Evolutionary conservation across 495 filamentous ascomycete genomes (phyloP).

Genomic region (Pyrenopolyporus hunteri): DNA sequence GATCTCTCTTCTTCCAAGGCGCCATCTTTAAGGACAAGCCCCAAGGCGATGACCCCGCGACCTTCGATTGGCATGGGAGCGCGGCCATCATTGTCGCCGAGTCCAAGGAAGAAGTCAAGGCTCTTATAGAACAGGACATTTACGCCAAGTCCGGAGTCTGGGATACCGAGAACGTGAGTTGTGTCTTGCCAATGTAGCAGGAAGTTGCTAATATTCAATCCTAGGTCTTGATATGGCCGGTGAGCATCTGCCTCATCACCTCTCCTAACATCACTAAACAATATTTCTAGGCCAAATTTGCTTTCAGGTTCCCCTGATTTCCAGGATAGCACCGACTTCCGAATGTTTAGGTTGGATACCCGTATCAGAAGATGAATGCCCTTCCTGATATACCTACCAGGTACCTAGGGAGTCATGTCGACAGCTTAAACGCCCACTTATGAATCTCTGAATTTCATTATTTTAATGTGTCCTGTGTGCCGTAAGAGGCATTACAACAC

Average conservation of each 20-base stretch:
- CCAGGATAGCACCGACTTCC: no score
- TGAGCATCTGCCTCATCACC: constrained; percentile 18
- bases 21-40: constrained; percentile 73
- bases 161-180: constrained; percentile 75
- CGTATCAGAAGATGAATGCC: background rate
- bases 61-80: constrained; percentile 71
- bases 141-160: constrained; percentile 76
- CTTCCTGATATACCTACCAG: constrained; percentile 8
- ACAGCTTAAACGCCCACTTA: constrained; percentile 1
- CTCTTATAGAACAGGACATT: constrained; percentile 71
- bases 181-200: background rate
- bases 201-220: constrained; percentile 6
- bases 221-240: constrained; percentile 50
- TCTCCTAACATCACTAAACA: constrained; percentile 17
- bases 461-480: background rate
- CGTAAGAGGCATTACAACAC: constrained; percentile 2
- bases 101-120: constrained; percentile 70
- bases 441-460: background rate
- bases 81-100: constrained; percentile 67
- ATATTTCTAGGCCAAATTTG: constrained; percentile 43
- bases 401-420: background rate
- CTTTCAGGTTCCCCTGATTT: constrained; percentile 46
- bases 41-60: constrained; percentile 61
- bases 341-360: background rate
- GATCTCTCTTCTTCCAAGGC: constrained; percentile 49